Evolutionary conservation across 495 filamentous ascomycete genomes (phyloP).

Genomic region (Aspergillus haitiensis): DNA sequence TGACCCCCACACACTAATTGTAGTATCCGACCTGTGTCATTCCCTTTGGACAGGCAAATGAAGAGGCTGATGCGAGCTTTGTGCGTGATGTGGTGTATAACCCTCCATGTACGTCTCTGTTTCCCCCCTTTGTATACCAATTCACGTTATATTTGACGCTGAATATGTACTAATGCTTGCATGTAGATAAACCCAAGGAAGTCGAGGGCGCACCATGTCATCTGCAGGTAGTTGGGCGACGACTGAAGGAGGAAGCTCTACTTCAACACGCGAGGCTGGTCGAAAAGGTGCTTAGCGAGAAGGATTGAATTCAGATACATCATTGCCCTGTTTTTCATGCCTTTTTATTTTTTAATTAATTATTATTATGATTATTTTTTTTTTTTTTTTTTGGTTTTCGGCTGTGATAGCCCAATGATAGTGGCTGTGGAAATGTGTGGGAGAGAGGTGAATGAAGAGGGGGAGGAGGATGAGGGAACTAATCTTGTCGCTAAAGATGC

Average conservation of each 20-base stretch:
- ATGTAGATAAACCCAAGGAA: slow-evolving; percentile 24
- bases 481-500: too few species aligned
- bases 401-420: too few species aligned
- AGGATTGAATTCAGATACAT: not conserved
- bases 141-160: too few species aligned
- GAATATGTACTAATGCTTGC: not conserved
- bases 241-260: slow-evolving; percentile 30
- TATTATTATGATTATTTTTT: too few species aligned
- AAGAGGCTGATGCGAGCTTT: slow-evolving; percentile 20
- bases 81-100: slow-evolving; percentile 23
- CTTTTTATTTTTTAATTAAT: too few species aligned
- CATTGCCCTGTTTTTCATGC: too few species aligned
- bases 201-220: slow-evolving; percentile 34
- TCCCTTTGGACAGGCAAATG: slow-evolving; percentile 31
- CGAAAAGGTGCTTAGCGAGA: slow-evolving; percentile 17
- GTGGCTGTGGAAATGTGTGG: too few species aligned
- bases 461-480: too few species aligned
- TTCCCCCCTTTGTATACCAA: not conserved
- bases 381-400: too few species aligned
- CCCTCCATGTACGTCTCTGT: slow-evolving; percentile 24
- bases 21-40: slow-evolving; percentile 41
- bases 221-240: slow-evolving; percentile 31
- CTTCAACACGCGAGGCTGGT: slow-evolving; percentile 25
- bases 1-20: slow-evolving; percentile 4
- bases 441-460: too few species aligned